A percentile compares a stretch with the other conserved stretches of the same genome.
phyloP scores from a whole-genome alignment of 805 yeast species.

The Metschnikowia picachoensis region DNA sequence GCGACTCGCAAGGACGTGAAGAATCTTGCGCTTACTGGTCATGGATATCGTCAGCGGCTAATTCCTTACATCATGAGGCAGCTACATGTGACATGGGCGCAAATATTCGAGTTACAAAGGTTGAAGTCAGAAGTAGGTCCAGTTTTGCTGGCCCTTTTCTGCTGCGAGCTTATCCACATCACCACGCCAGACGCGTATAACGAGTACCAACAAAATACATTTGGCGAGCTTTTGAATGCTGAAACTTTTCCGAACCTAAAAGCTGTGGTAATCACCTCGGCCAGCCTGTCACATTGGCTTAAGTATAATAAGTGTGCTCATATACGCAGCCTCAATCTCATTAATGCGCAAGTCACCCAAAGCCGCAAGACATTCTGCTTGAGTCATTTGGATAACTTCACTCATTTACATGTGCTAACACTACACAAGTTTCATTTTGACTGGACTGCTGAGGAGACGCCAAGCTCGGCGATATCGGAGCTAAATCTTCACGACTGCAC shows the following conservation, averaged over 20 bases:
- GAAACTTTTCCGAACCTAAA: slow-evolving; percentile 21
- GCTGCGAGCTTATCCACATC: slow-evolving; percentile 9
- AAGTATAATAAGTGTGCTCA: slow-evolving; percentile 27
- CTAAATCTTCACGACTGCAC: slow-evolving; percentile 43
- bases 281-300: slow-evolving; percentile 40
- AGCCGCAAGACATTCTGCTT: slow-evolving; percentile 36
- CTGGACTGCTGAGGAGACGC: slow-evolving; percentile 28
- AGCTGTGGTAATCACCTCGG: slow-evolving; percentile 27
- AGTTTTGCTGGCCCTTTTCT: not conserved
- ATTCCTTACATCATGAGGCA: slow-evolving; percentile 18
- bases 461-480: slow-evolving; percentile 18
- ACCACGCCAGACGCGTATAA: slow-evolving; percentile 14
- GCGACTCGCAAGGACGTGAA: slow-evolving; percentile 11
- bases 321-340: slow-evolving; percentile 24
- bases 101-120: slow-evolving; percentile 12
- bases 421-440: slow-evolving; percentile 42
- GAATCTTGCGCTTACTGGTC: slow-evolving; percentile 12
- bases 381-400: slow-evolving; percentile 40
- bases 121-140: not conserved
- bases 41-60: slow-evolving; percentile 19
- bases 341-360: slow-evolving; percentile 20
- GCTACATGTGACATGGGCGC: slow-evolving; percentile 27
- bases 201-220: slow-evolving; percentile 30
- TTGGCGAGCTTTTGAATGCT: slow-evolving; percentile 19
- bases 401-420: slow-evolving; percentile 27